Evolutionary conservation across 108 stramenopile genomes (phyloP).

Genomic region (Cylindrotheca closterium): DNA sequence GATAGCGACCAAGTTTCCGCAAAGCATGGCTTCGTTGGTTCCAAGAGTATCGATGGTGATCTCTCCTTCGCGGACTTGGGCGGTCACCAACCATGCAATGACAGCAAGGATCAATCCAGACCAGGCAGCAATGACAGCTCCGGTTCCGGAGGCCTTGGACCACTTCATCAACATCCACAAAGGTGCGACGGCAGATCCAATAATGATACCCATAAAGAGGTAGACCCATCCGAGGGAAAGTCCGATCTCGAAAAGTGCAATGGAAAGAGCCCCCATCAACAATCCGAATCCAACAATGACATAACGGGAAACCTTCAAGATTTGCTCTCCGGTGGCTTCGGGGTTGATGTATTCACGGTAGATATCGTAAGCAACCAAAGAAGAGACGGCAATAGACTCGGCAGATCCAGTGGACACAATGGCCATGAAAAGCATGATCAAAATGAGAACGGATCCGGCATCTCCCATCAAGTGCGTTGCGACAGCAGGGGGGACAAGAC

Average conservation of each 20-base stretch:
- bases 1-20: conserved; percentile 90
- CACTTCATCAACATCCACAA: conserved; percentile 89
- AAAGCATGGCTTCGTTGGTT: conserved; percentile 86
- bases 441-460: conserved; percentile 71
- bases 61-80: conserved; percentile 48
- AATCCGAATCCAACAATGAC: conserved; percentile 81
- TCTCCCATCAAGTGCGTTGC: conserved; percentile 77
- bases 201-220: conserved; percentile 91
- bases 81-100: conserved; percentile 74
- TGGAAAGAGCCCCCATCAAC: conserved; percentile 78
- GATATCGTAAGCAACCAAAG: conserved; percentile 89
- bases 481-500: conserved; percentile 92
- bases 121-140: conserved; percentile 86
- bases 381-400: conserved; percentile 91
- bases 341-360: conserved; percentile 92
- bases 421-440: conserved; percentile 96
- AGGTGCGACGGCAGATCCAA: conserved; percentile 91
- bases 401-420: conserved; percentile 91
- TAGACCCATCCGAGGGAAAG: conserved; percentile 93
- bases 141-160: conserved; percentile 81
- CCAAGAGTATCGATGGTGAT: conserved; percentile 74
- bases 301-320: conserved; percentile 75
- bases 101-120: conserved; percentile 71
- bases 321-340: conserved; percentile 84
- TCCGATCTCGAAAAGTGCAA: conserved; percentile 51